Evolutionary conservation across 2,329 filamentous ascomycete genomes (phyloP).

Genomic region (Pseudogymnoascus sp.): DNA sequence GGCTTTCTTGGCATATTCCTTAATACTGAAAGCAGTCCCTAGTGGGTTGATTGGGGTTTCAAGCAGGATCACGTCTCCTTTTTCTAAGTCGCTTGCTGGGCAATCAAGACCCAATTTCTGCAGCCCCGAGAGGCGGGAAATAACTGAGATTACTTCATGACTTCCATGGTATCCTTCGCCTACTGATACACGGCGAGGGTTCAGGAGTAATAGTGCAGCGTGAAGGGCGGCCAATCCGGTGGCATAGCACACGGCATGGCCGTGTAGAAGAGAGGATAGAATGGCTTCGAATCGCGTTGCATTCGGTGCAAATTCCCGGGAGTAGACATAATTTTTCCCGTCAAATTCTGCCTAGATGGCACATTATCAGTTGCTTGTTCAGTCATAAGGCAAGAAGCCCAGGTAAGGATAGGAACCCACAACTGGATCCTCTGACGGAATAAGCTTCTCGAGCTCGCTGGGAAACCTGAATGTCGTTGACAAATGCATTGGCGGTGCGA

Average conservation of each 20-base stretch:
- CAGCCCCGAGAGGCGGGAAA: conserved; percentile 69
- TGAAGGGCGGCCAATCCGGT: conserved; percentile 87
- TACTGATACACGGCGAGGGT: conserved; percentile 77
- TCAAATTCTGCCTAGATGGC: conserved; percentile 32
- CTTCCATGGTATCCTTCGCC: conserved; percentile 87
- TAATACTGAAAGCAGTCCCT: conserved; percentile 71
- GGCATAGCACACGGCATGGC: conserved; percentile 66
- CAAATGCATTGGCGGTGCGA: conserved; percentile 83
- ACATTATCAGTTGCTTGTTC: not conserved
- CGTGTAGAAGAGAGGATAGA: conserved; percentile 65
- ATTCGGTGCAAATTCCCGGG: conserved; percentile 70
- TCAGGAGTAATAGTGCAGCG: conserved; percentile 73
- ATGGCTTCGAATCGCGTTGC: conserved; percentile 79
- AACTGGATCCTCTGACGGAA: conserved; percentile 44
- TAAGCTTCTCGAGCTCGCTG: conserved; percentile 60
- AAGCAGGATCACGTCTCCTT: conserved; percentile 80
- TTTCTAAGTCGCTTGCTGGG: conserved; percentile 55
- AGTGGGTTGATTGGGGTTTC: conserved; percentile 93
- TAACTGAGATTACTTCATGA: conserved; percentile 71
- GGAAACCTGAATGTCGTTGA: conserved; percentile 90
- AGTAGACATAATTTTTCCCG: conserved; percentile 69
- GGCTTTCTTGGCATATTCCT: conserved; percentile 64
- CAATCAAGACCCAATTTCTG: conserved; percentile 65
- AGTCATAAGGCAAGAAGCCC: not conserved
- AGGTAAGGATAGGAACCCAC: conserved; percentile 36